Conservation (phyloP, 148 eudicot species). For the Rhododendron vialii region DNA sequence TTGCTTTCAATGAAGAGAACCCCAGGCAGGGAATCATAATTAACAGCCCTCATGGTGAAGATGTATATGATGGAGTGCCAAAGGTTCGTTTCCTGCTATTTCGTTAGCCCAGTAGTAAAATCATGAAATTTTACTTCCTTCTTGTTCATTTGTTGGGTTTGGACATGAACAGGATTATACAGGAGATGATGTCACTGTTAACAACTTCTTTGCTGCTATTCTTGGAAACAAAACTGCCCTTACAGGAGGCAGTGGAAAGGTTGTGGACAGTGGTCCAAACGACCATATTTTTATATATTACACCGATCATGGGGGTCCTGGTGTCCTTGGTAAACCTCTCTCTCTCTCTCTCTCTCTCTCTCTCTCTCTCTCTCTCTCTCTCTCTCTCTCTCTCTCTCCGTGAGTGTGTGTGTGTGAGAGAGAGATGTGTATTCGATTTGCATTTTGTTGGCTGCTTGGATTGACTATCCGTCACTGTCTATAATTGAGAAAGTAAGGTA, state of each 20-base stretch:
- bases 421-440: not conserved
- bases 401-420: not conserved
- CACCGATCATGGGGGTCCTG: slow-evolving; percentile 83
- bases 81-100: slow-evolving; percentile 44
- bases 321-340: slow-evolving; percentile 54
- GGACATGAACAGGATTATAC: slow-evolving; percentile 61
- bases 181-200: slow-evolving; percentile 50
- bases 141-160: not conserved
- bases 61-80: slow-evolving; percentile 80
- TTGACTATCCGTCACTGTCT: not conserved
- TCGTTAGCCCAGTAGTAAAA: not conserved
- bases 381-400: not conserved
- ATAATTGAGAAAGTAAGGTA: not conserved
- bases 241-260: slow-evolving; percentile 85
- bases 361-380: not conserved
- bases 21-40: slow-evolving; percentile 70
- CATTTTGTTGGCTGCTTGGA: not conserved
- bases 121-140: not conserved
- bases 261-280: slow-evolving; percentile 74
- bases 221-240: slow-evolving; percentile 72
- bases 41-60: slow-evolving; percentile 61
- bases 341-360: not conserved
- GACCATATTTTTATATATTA: slow-evolving; percentile 79
- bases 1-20: slow-evolving; percentile 29
- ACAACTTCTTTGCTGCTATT: slow-evolving; percentile 62